Conservation (phyloP, 2,329 filamentous ascomycete genomes). For the Parafenestella ontariensis region DNA sequence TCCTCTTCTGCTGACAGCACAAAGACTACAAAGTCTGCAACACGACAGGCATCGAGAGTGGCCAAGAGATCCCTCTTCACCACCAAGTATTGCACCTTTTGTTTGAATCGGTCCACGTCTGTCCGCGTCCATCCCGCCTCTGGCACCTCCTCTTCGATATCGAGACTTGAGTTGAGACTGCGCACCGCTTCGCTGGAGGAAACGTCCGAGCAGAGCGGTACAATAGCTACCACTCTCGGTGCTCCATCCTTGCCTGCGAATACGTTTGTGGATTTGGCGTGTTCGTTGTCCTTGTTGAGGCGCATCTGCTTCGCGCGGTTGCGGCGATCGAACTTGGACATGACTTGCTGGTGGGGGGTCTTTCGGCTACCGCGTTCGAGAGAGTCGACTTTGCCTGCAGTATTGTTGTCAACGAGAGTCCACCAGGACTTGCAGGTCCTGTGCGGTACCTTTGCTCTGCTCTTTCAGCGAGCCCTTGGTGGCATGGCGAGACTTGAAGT, state of each 20-base stretch:
- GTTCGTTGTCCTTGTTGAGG: conserved; percentile 81
- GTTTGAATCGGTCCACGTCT: conserved; percentile 88
- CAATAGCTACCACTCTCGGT: conserved; percentile 84
- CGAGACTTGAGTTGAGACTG: conserved; percentile 78
- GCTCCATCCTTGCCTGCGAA: conserved; percentile 89
- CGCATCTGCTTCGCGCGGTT: conserved; percentile 95
- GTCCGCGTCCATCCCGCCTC: conserved; percentile 68
- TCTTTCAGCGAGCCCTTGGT: conserved; percentile 89
- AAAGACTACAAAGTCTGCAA: conserved; percentile 91
- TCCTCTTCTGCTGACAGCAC: conserved; percentile 82
- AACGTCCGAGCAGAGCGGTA: conserved; percentile 79
- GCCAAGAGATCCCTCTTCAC: conserved; percentile 75
- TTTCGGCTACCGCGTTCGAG: conserved; percentile 77
- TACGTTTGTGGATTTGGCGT: conserved; percentile 77
- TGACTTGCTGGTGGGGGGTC: conserved; percentile 93
- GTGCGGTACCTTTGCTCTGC: conserved; percentile 80
- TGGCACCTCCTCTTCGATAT: conserved; percentile 72
- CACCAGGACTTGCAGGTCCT: conserved; percentile 1
- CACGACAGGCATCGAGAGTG: conserved; percentile 82
- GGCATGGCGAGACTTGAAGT: conserved; percentile 90
- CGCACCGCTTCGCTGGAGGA: conserved; percentile 72
- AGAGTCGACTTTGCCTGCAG: conserved; percentile 75
- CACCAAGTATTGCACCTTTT: conserved; percentile 86
- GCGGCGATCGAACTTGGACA: conserved; percentile 94
- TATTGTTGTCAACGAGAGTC: conserved; percentile 20